Base-by-base conservation (phyloP, 352 stramenopile species). In the Pythium periplocum region DNA sequence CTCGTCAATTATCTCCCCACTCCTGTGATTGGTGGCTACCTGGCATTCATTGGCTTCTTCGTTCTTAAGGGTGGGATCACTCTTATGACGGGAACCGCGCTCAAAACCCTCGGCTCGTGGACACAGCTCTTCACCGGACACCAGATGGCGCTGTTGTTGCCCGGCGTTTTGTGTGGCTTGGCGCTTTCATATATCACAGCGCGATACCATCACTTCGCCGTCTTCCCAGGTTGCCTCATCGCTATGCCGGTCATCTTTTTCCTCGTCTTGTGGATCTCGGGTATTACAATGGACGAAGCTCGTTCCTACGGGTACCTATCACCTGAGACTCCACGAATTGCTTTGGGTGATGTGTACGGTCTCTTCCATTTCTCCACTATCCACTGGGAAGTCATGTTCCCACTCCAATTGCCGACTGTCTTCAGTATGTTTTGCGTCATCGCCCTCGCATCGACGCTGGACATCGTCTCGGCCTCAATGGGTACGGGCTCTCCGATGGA, bases 11-110 rank as follows among this genome's bases (percentile, higher is more conserved):
- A 98, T 53, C 73, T 99, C 9, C 96, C 96, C 2, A 96, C 95
- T 33, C 93, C 87, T 37, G 96, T 98, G 5, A 87, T 99, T 30
- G 96, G 90, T 46, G 96, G 96, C 5, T 99, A 99, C 75, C 75
- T 99, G 43, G 96, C 94, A 17, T 98, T 93, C 59, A 97, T 98
- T 45, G 96, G 96, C 0, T 98, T 97, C 55, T 98, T 98, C 62
- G 97, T 95, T 73, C 55, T 97, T 34, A 86, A 97, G 62, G 92
- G 88, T 4, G 90, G 92, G 1, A 62, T 97, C 40, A 83, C 83
- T 4, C 62, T 97, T 10, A 95, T 89, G 63, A 96, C 95, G 9
- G 81, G 72, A 3, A 64, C 76, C 36, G 66, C 69, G 45, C 82
- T 98, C 51, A 87, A 83, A 45, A 73, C 68, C 12, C 61, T 85